A percentile compares a stretch with the other conserved stretches of the same genome.
phyloP scores from a whole-genome alignment of 148 eudicot genomes.

The Agrostemma githago region DNA sequence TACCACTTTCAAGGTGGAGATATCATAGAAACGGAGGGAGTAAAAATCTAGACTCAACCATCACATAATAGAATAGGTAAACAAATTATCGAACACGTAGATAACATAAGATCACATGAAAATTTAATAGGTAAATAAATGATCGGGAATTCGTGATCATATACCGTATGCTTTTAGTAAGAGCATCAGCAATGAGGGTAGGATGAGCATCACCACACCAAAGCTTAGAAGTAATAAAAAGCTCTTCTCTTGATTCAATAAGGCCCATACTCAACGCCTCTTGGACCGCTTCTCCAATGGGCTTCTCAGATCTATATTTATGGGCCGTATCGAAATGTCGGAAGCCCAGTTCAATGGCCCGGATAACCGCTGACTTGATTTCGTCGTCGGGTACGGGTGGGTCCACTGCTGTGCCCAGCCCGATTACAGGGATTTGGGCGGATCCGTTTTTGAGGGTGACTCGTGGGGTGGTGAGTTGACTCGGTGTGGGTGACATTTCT shows the following conservation, averaged over 20 bases:
- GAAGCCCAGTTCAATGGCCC: slow-evolving; percentile 47
- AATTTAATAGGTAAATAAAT: background rate
- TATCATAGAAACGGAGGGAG: too few relatives aligned
- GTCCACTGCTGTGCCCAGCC: slow-evolving; percentile 43
- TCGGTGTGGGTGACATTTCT: slow-evolving; percentile 6
- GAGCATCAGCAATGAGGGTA: slow-evolving; percentile 42
- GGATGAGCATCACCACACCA: slow-evolving; percentile 46
- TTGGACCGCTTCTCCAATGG: slow-evolving; percentile 42
- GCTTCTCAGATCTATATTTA: slow-evolving; percentile 39
- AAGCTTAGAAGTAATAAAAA: slow-evolving; percentile 62
- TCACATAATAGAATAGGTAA: background rate
- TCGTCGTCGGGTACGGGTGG: slow-evolving; percentile 39
- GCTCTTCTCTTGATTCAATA: slow-evolving; percentile 47
- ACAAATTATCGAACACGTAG: background rate
- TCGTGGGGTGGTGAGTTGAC: slow-evolving; percentile 15
- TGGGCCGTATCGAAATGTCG: slow-evolving; percentile 60
- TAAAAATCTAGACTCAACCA: too few relatives aligned
- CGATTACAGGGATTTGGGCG: slow-evolving; percentile 39
- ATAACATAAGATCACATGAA: too few relatives aligned
- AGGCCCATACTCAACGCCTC: slow-evolving; percentile 44
- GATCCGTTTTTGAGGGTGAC: slow-evolving; percentile 23
- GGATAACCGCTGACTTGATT: slow-evolving; percentile 31
- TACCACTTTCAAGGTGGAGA: too few relatives aligned
- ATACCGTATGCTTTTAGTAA: slow-evolving; percentile 44
- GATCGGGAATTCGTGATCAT: background rate